Evolutionary conservation across 805 yeast genomes (phyloP).

Genomic region (Saccharomyces paradoxus): DNA sequence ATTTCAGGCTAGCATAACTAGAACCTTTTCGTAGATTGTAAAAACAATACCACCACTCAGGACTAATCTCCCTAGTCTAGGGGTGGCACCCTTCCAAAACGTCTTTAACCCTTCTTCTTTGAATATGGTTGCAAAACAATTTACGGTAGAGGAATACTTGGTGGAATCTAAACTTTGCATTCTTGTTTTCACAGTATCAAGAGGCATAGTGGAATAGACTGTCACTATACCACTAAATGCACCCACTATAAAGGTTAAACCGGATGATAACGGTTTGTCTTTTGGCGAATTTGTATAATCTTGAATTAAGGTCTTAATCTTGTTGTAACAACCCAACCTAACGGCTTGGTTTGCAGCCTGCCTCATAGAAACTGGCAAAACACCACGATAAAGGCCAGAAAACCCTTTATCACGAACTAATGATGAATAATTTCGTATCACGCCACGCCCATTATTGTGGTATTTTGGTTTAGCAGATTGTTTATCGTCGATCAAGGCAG

Average conservation of each 20-base stretch:
- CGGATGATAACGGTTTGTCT: conserved; percentile 64
- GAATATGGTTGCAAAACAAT: conserved; percentile 75
- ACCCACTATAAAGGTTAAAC: conserved; percentile 79
- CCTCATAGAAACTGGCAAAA: conserved; percentile 86
- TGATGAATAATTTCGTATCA: conserved; percentile 36
- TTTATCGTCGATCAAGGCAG: conserved; percentile 90
- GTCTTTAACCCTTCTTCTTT: conserved; percentile 83
- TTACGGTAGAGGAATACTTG: conserved; percentile 62
- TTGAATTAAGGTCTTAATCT: conserved; percentile 73
- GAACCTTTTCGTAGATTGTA: conserved; percentile 88
- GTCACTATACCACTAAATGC: conserved; percentile 85
- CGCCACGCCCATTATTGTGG: conserved; percentile 50
- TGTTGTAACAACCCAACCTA: conserved; percentile 84
- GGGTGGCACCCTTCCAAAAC: conserved; percentile 98
- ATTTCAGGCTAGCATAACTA: conserved; percentile 33
- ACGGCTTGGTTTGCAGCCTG: conserved; percentile 96
- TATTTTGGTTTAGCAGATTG: conserved; percentile 71
- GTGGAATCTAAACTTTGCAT: conserved; percentile 89
- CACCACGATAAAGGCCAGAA: conserved; percentile 78
- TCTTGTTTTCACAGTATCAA: conserved; percentile 91
- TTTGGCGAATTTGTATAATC: conserved; percentile 59
- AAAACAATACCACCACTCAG: conserved; percentile 96
- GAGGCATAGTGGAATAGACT: conserved; percentile 90
- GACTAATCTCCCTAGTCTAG: conserved; percentile 84
- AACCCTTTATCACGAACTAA: conserved; percentile 73